Percentiles rank a stretch among this genome's conserved stretches.
Evolutionary conservation across 2,329 filamentous ascomycete species (phyloP).

Genomic region (Falciphora oryzae): DNA sequence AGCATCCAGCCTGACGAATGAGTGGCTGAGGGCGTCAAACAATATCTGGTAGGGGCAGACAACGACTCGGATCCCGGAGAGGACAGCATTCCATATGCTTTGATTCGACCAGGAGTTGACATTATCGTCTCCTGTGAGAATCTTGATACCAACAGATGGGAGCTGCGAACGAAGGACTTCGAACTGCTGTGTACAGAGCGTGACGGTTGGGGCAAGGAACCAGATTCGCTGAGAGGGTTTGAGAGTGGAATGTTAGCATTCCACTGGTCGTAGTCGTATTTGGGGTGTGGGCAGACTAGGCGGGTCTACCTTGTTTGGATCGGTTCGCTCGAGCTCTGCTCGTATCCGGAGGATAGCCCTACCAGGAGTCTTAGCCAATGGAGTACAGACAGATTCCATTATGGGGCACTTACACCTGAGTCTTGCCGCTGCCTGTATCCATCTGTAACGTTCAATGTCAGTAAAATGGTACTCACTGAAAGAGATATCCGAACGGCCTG

Average conservation of each 20-base stretch:
- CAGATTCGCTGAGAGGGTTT: constrained; percentile 49
- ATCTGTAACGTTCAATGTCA: constrained; percentile 43
- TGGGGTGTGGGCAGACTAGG: not conserved
- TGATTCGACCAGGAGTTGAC: constrained; percentile 68
- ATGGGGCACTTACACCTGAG: constrained; percentile 55
- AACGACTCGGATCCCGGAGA: constrained; percentile 63
- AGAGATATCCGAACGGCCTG: no score
- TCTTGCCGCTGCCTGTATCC: constrained; percentile 77
- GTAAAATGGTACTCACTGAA: no score
- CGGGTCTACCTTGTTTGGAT: constrained; percentile 45
- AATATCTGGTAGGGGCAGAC: constrained; percentile 74
- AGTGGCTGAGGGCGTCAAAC: constrained; percentile 67
- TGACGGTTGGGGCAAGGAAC: constrained; percentile 68
- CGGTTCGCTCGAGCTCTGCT: constrained; percentile 52
- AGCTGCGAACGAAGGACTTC: constrained; percentile 55
- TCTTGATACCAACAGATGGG: constrained; percentile 49
- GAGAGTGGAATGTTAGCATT: constrained; percentile 14
- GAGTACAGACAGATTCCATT: not conserved
- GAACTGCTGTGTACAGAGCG: constrained; percentile 62
- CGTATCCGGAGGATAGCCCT: constrained; percentile 65
- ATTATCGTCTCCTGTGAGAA: constrained; percentile 63
- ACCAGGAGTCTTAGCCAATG: not conserved
- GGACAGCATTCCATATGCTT: constrained; percentile 50
- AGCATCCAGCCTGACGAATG: constrained; percentile 59
- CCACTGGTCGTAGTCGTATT: not conserved